phyloP scores from a whole-genome alignment of 2,329 filamentous ascomycete genomes.

The Fusarium equiseti region DNA sequence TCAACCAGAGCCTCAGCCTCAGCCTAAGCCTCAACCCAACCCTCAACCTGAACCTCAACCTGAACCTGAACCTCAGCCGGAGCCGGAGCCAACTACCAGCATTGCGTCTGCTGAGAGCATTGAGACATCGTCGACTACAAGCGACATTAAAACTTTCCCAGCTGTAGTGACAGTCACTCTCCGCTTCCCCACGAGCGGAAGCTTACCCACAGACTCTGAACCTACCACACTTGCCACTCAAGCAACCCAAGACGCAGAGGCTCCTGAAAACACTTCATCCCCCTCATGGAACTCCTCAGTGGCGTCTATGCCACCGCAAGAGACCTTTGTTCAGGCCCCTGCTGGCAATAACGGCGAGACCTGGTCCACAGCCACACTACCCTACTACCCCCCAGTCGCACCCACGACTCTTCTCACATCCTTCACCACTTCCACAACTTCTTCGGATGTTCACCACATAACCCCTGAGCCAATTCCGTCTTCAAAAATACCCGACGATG shows the following conservation, averaged over 20 bases:
- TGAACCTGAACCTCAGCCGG: slow-evolving; percentile 8
- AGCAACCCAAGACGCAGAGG: slow-evolving; percentile 13
- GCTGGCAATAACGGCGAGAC: slow-evolving; percentile 10
- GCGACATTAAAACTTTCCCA: neutral
- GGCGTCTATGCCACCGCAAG: slow-evolving; percentile 12
- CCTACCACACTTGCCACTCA: slow-evolving; percentile 24
- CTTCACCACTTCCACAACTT: slow-evolving; percentile 19
- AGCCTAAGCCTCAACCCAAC: slow-evolving; percentile 20
- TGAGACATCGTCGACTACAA: neutral
- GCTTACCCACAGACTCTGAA: neutral
- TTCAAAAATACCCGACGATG: slow-evolving; percentile 56
- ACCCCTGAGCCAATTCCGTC: slow-evolving; percentile 29
- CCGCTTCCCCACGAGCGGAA: slow-evolving; percentile 1
- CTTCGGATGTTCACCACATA: slow-evolving; percentile 12
- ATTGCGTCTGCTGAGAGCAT: neutral
- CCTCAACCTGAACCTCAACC: slow-evolving; percentile 11
- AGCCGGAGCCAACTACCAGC: slow-evolving; percentile 20
- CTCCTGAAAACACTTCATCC: slow-evolving; percentile 5
- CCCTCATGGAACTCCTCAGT: slow-evolving; percentile 13
- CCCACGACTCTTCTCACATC: slow-evolving; percentile 32
- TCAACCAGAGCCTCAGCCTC: slow-evolving; percentile 8
- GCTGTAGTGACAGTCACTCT: slow-evolving; percentile 18
- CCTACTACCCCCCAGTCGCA: slow-evolving; percentile 17
- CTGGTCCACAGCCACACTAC: slow-evolving; percentile 11
- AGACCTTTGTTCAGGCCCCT: slow-evolving; percentile 13